Base-by-base conservation (phyloP, 306 rosid species). In the Benincasa hispida region DNA sequence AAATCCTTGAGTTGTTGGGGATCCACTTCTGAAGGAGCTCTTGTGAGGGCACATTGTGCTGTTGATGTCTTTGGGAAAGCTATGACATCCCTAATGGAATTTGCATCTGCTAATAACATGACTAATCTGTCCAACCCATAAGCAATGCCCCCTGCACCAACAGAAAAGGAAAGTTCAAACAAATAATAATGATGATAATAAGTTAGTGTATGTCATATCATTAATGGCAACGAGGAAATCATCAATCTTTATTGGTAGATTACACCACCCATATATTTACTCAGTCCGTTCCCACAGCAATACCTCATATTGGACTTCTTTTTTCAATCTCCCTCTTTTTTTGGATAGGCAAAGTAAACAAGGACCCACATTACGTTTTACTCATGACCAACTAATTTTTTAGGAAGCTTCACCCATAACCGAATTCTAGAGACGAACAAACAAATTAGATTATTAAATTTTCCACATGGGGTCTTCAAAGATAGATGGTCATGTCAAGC, bases 51-150 rank as follows among this genome's bases (percentile, higher is more conserved):
- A 79, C 98, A 94, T 72, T 94, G 98, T 17, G 97, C 97, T 37
- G 97, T 94, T 12, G 94, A 90, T 11, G 96, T 94, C 84, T 94
- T 94, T 0, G 98, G 98, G 84, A 94, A 94, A 69, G 97, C 96
- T 77, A 94, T 90, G 79, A 91, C 98, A 85, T 94, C 98, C 79
- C 98, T 90, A 28, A 94, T 91, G 67, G 98, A 94, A 80, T 83
- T 91, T 47, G 91, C 92, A 13, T 93, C 95, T 0, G 97, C 95
- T 79, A 91, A 80, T 87, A 94, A 45, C 98, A 94, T 94, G 5
- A 91, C 96, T 84, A 94, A 80, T 82, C 98, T 85, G 82, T 94
- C 98, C 84, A 91, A 81, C 1, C 98, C 98, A 81, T 61, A 91
- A 14, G 98, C 97, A 56, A 94, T 94, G 67, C 98, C 98, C 27